Conservation (phyloP, 352 stramenopile species). For the Phytophthora chlamydospora region DNA sequence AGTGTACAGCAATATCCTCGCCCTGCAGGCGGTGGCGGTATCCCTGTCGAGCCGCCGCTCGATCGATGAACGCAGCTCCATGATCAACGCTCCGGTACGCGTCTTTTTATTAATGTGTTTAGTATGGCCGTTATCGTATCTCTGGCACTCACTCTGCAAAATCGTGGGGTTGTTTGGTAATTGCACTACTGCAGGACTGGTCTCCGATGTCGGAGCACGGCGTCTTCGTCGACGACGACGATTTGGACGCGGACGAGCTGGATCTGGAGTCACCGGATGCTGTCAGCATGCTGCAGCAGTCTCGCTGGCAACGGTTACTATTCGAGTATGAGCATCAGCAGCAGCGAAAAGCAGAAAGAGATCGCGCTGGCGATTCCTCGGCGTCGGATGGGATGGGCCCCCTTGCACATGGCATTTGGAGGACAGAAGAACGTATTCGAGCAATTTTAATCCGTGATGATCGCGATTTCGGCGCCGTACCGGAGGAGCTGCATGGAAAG, state of each 20-base stretch:
- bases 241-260: constrained; percentile 36
- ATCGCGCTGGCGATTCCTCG: constrained; percentile 36
- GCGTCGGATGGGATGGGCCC: constrained; percentile 60
- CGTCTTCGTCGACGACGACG: constrained; percentile 47
- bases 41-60: constrained; percentile 79
- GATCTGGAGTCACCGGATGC: constrained; percentile 51
- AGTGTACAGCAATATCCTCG: constrained; percentile 86
- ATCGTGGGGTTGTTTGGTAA: constrained; percentile 3
- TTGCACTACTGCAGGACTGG: constrained; percentile 41
- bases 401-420: constrained; percentile 79
- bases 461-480: constrained; percentile 54
- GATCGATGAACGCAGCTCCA: constrained; percentile 79
- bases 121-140: constrained; percentile 3
- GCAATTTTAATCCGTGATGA: constrained; percentile 71
- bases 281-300: constrained; percentile 56
- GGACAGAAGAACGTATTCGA: constrained; percentile 82
- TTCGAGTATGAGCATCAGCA: constrained; percentile 76
- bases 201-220: constrained; percentile 52
- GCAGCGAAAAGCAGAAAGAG: constrained; percentile 49
- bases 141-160: constrained; percentile 5
- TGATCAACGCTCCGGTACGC: constrained; percentile 42
- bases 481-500: constrained; percentile 73
- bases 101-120: constrained; percentile 15
- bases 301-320: constrained; percentile 65
- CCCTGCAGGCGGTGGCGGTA: constrained; percentile 73